Conservation (phyloP, 495 filamentous ascomycete species). For the Hypomontagnella submonticulosa region DNA sequence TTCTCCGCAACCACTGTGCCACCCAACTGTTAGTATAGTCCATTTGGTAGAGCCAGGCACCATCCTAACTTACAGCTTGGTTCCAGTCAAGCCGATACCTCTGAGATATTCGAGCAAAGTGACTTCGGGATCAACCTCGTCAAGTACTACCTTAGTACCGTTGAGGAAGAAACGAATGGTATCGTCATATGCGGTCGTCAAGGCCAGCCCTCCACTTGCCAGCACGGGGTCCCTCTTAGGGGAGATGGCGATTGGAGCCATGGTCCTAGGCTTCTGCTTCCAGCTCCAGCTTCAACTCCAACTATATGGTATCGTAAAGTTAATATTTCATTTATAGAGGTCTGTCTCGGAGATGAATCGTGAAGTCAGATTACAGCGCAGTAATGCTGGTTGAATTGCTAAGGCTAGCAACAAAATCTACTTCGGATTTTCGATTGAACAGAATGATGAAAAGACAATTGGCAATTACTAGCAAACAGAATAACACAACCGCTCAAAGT, state of each 20-base stretch:
- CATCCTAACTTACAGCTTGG: slow-evolving; percentile 62
- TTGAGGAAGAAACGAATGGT: slow-evolving; percentile 91
- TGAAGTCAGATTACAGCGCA: background rate
- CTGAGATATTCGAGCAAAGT: slow-evolving; percentile 92
- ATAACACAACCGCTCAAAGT: slow-evolving; percentile 19
- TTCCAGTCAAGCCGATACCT: slow-evolving; percentile 85
- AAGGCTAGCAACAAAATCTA: background rate
- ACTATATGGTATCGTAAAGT: slow-evolving; percentile 4
- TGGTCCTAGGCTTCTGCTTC: slow-evolving; percentile 32
- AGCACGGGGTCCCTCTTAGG: slow-evolving; percentile 48
- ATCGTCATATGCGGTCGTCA: slow-evolving; percentile 58
- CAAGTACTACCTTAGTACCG: slow-evolving; percentile 87
- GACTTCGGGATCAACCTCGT: slow-evolving; percentile 87
- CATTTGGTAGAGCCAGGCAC: slow-evolving; percentile 28
- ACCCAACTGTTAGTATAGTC: slow-evolving; percentile 33
- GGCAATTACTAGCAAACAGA: background rate
- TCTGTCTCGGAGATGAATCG: background rate
- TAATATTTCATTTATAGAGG: slow-evolving; percentile 15
- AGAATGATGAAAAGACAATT: background rate
- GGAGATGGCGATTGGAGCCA: slow-evolving; percentile 61
- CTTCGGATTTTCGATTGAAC: background rate
- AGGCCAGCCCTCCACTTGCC: slow-evolving; percentile 25
- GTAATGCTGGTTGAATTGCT: background rate
- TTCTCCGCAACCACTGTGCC: slow-evolving; percentile 84
- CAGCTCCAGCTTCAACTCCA: background rate